phyloP scores from a whole-genome alignment of 768 basidiomycete species.

The Tephrocybe sp. region DNA sequence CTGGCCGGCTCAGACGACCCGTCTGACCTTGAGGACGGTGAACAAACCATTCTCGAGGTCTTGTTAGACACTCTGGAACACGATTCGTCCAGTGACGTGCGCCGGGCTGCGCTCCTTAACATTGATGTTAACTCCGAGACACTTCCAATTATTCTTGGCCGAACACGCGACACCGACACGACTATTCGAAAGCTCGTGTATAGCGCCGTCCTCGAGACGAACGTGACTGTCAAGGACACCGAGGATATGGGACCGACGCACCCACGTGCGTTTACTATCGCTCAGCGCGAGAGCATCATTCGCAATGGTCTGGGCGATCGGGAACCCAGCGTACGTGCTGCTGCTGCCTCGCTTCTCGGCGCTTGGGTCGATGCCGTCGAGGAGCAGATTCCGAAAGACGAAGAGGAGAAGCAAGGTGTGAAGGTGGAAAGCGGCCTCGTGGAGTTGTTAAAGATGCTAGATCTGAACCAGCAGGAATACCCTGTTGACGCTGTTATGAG shows the following conservation, averaged over 20 bases:
- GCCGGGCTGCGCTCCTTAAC: constrained; percentile 73
- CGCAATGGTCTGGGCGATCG: constrained; percentile 86
- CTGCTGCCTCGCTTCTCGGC: constrained; percentile 69
- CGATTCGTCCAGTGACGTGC: constrained; percentile 89
- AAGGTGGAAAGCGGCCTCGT: constrained; percentile 23
- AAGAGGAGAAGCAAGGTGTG: constrained; percentile 22
- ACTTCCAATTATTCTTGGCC: constrained; percentile 65
- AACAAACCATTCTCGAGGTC: constrained; percentile 53
- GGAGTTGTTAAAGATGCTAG: constrained; percentile 42
- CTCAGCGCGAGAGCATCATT: constrained; percentile 77
- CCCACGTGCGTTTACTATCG: constrained; percentile 62
- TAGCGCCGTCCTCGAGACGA: constrained; percentile 51
- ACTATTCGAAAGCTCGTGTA: constrained; percentile 76
- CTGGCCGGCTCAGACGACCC: constrained; percentile 71
- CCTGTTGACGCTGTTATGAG: constrained; percentile 72
- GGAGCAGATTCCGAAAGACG: constrained; percentile 32
- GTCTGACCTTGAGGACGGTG: constrained; percentile 49
- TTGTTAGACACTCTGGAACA: constrained; percentile 65
- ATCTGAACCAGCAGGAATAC: constrained; percentile 55
- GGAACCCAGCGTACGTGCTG: constrained; percentile 68
- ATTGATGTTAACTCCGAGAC: constrained; percentile 57
- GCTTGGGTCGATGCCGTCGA: constrained; percentile 73
- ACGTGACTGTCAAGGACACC: constrained; percentile 24
- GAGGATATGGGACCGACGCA: constrained; percentile 54
- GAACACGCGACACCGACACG: constrained; percentile 79